These are phyloP conservation scores for Annulohypoxylon moriforme DNA, from an alignment of 495 filamentous ascomycete genomes.

Conservation along the genomic window DNA sequence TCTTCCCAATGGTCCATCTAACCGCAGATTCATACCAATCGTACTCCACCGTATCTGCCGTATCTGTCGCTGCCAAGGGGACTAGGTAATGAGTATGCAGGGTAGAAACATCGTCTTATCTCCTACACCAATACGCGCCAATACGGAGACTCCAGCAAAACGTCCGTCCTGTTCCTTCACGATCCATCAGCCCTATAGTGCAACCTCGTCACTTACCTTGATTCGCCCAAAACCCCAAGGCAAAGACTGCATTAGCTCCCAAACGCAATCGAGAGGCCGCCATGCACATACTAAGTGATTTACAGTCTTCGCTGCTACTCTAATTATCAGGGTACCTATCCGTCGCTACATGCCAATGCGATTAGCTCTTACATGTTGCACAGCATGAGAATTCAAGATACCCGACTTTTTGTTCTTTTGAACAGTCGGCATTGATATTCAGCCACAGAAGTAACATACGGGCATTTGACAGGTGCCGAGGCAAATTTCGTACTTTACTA, in stretches of 20 bases:
- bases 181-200: constrained; percentile 45
- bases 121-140: constrained; percentile 17
- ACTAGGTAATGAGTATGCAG: constrained; percentile 40
- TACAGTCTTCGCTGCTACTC: not conserved
- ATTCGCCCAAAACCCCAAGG: constrained; percentile 23
- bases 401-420: not conserved
- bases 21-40: constrained; percentile 41
- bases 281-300: constrained; percentile 14
- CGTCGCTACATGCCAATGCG: not conserved
- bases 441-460: constrained; percentile 7
- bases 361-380: constrained; percentile 9
- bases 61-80: constrained; percentile 31
- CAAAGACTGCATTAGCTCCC: constrained; percentile 26
- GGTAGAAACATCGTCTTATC: constrained; percentile 29
- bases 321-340: not conserved
- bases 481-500: constrained; percentile 8
- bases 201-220: constrained; percentile 28
- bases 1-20: constrained; percentile 34
- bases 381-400: not conserved
- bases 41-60: constrained; percentile 37
- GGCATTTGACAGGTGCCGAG: constrained; percentile 10
- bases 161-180: constrained; percentile 12
- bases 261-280: constrained; percentile 37
- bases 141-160: constrained; percentile 19
- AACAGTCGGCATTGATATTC: not conserved